These are phyloP conservation scores for Persicaria maculosa DNA, from an alignment of 148 eudicot species.

Conservation along the genomic window DNA sequence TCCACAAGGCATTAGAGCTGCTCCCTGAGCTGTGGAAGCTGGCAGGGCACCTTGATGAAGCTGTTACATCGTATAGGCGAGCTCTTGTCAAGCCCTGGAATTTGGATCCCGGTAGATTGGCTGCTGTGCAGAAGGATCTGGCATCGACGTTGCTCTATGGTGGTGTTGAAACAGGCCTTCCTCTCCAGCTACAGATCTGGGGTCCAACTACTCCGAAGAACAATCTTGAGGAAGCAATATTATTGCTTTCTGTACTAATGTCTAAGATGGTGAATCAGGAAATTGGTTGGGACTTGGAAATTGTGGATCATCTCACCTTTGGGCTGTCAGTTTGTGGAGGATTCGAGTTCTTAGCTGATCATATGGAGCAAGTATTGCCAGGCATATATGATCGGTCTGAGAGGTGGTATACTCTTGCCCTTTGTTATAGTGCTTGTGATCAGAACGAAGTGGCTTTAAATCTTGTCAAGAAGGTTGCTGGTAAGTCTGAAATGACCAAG, in stretches of 20 bases:
- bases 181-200: conserved; percentile 40
- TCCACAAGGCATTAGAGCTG: conserved; percentile 80
- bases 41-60: conserved; percentile 67
- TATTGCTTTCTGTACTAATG: conserved; percentile 60
- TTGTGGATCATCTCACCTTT: conserved; percentile 69
- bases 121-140: conserved; percentile 63
- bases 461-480: conserved; percentile 48
- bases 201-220: conserved; percentile 41
- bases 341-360: conserved; percentile 58
- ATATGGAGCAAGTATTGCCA: conserved; percentile 72
- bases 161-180: conserved; percentile 59
- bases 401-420: conserved; percentile 92
- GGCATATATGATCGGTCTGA: conserved; percentile 56
- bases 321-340: conserved; percentile 63
- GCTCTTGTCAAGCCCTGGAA: conserved; percentile 80
- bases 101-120: conserved; percentile 49
- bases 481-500: conserved; percentile 48
- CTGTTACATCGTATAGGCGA: conserved; percentile 61
- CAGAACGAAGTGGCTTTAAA: conserved; percentile 55
- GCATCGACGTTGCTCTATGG: conserved; percentile 71
- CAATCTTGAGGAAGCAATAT: conserved; percentile 74
- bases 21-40: conserved; percentile 83
- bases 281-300: conserved; percentile 67
- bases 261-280: conserved; percentile 49
- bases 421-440: conserved; percentile 79